phyloP scores from a whole-genome alignment of 768 basidiomycete species.

The Termitomyces sp. region DNA sequence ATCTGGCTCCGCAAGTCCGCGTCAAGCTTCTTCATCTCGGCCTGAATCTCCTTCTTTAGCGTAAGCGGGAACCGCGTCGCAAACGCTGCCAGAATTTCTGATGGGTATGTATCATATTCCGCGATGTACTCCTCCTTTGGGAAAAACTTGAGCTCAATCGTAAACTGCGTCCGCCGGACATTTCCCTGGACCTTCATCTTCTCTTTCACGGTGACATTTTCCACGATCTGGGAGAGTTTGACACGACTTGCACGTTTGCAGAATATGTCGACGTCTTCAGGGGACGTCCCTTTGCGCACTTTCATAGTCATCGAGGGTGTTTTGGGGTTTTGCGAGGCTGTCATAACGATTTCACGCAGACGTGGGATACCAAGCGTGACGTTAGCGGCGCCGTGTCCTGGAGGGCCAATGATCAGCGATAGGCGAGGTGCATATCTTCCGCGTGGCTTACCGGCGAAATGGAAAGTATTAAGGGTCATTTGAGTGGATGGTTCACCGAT shows the following conservation, averaged over 20 bases:
- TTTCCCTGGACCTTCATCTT: slow-evolving; percentile 59
- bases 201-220: slow-evolving; percentile 79
- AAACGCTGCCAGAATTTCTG: slow-evolving; percentile 71
- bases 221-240: slow-evolving; percentile 83
- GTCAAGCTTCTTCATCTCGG: slow-evolving; percentile 82
- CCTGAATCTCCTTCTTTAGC: slow-evolving; percentile 80
- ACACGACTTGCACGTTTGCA: slow-evolving; percentile 87
- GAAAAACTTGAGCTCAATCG: slow-evolving; percentile 78
- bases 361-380: slow-evolving; percentile 99
- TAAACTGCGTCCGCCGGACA: slow-evolving; percentile 74
- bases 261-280: slow-evolving; percentile 62
- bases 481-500: slow-evolving; percentile 99
- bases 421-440: neutral
- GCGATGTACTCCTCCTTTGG: slow-evolving; percentile 75
- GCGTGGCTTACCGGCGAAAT: slow-evolving; percentile 74
- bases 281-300: slow-evolving; percentile 45
- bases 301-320: slow-evolving; percentile 96
- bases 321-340: slow-evolving; percentile 90
- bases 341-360: slow-evolving; percentile 98
- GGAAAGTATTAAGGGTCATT: slow-evolving; percentile 99
- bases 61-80: slow-evolving; percentile 68
- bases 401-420: neutral
- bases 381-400: slow-evolving; percentile 97
- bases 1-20: slow-evolving; percentile 75
- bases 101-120: slow-evolving; percentile 73